Evolutionary conservation across 805 yeast species (phyloP), one percentile per base, ranked within the genome.

Genomic region (Ogataea neopini): DNA sequence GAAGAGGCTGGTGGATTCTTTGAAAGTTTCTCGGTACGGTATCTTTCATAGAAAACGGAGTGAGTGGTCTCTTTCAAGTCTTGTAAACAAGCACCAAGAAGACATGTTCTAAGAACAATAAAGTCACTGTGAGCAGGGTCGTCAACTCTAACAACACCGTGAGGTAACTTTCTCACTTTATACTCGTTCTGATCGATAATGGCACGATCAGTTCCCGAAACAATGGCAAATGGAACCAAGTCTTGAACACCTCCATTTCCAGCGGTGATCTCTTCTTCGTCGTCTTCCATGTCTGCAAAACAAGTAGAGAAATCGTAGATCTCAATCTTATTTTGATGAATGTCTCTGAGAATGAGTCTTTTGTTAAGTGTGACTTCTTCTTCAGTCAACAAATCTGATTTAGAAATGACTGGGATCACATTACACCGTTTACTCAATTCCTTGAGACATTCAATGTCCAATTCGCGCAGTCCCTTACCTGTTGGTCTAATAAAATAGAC

Each of bases 101-200:
- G 71, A 53, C 89, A 76, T 26, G 86, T 78, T 70, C 96, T 81
- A 61, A 88, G 72, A 58, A 83, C 80, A 59, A 80, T 76, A 68
- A 86, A 86, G 66, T 89, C 96, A 62, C 91, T 83, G 64, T 86
- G 92, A 20, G 71, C 63, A 48, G 86, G 92, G 64, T 88, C 87
- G 63, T 87, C 95, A 46, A 87, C 86, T 63, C 84, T 89, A 30
- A 86, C 91, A 33, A 81, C 67, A 22, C 96, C 96, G 90, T 95
- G 86, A 48, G 91, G 91, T 61, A 87, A 85, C 61, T 79, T 78
- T 70, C 96, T 80, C 20, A 92, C 96, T 47, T 83, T 76, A 33
- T 87, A 91, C 33, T 62, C 65, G 60, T 83, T 75, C 43, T 96
- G 95, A 63, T 86, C 91, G 40, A 77, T 68, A 40, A 75, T 71